phyloP scores from a whole-genome alignment of 805 yeast species.

The fission yeast (Schizosaccharomyces pombe) region ASM294v3 CU329670.1:3809501-3810000 shows the following conservation, averaged over 20 bases:
- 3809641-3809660: constrained; percentile 98
- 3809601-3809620: constrained; percentile 94
- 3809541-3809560: constrained; percentile 86
- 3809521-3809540: constrained; percentile 1
- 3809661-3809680: constrained; percentile 87
- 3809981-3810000: constrained; percentile 85
- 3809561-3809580: constrained; percentile 88
- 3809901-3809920: constrained; percentile 80
- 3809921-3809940: constrained; percentile 71
- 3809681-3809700: constrained; percentile 90
- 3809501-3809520: too few species aligned
- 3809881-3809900: constrained; percentile 99
- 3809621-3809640: constrained; percentile 99
- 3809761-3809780: constrained; percentile 94
- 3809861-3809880: constrained; percentile 55
- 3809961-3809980: constrained; percentile 67
- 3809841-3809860: constrained; percentile 79
- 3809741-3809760: constrained; percentile 80
- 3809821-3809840: constrained; percentile 95
- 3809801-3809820: constrained; percentile 86
- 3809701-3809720: constrained; percentile 66
- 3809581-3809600: constrained; percentile 99
- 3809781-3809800: constrained; percentile 97
- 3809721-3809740: constrained; percentile 82
- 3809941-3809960: constrained; percentile 91